Base-by-base conservation (phyloP, 371 early-diverging fungal genomes). In the Haplosporangium sp. region DNA sequence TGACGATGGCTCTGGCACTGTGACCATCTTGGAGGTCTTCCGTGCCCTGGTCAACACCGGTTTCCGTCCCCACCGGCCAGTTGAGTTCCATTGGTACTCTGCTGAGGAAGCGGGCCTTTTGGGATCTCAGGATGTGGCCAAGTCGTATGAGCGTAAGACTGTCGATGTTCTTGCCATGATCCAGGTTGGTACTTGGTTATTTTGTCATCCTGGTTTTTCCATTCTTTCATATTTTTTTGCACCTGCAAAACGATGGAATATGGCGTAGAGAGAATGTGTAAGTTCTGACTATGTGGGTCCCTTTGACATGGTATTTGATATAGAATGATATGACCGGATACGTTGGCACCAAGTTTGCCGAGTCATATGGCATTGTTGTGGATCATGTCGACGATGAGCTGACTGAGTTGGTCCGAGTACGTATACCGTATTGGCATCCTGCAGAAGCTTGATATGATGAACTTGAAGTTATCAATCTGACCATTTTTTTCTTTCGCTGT, bases 21-120 rank as follows among this genome's bases (percentile, higher is more conserved):
- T 91, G 5, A 95, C 96, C 1, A 94, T 94, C 52, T 83, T 96
- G 51, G 96, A 96, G 80, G 90, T 95, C 23, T 92, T 95, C 87
- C 88, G 94, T 38, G 86, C 81, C 42, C 77, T 96, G 3, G 84
- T 95, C 38, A 64, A 83, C 9, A 86, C 83, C 51, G 90, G 88
- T 0, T 94, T 96, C 81, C 83, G 82, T 23, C 97, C 96, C 16
- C 75, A 85, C 47, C 85, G 93, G 59, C 89, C 96, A 16, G 92
- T 98, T 42, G 98, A 97, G 77, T 96, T 97, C 87, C 98, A 97
- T 82, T 98, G 95, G 95, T 97, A 95, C 69, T 91, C 94, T 62
- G 96, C 87, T 55, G 95, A 95, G 82, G 95, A 96, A 77, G 94
- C 84, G 51, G 96, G 95, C 21, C 87, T 97, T 11, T 82, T 95